A percentile compares a stretch with the other conserved stretches of the same genome.
These are phyloP conservation scores for Leishmania major DNA, from an alignment of 208 protist species.

Conservation along the genomic window DNA sequence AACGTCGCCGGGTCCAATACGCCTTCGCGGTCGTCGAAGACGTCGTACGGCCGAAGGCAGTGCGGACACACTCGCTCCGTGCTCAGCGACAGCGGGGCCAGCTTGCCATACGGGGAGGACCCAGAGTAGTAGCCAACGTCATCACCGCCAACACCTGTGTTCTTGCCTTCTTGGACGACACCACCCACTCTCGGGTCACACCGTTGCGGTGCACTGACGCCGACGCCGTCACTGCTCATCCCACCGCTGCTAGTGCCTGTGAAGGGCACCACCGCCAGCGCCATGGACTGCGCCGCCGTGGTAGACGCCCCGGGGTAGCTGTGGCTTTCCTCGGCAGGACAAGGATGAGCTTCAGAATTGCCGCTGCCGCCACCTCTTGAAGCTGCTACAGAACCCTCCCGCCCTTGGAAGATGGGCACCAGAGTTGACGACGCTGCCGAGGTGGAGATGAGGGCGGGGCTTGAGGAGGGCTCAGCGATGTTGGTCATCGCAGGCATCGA, in stretches of 20 bases:
- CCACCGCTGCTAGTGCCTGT: not conserved
- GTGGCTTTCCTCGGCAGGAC: not conserved
- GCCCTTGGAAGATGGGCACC: not conserved
- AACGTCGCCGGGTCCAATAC: constrained; percentile 4
- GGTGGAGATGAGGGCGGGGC: not conserved
- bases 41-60: constrained; percentile 35
- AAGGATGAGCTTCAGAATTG: not conserved
- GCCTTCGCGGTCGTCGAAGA: constrained; percentile 19
- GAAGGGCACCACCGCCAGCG: constrained; percentile 31
- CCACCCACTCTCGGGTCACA: not conserved
- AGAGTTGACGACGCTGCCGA: not conserved
- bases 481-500: not conserved
- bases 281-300: constrained; percentile 5
- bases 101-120: constrained; percentile 7
- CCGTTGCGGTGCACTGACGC: not conserved
- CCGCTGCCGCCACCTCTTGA: not conserved
- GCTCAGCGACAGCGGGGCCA: constrained; percentile 28
- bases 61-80: constrained; percentile 39
- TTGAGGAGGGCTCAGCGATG: not conserved
- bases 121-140: constrained; percentile 4
- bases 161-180: not conserved
- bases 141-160: not conserved
- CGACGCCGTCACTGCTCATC: not conserved
- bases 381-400: not conserved
- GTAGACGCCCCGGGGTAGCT: not conserved